These are phyloP conservation scores for Picochlorum sp. DNA, from an alignment of 139 green algal genomes.

Conservation along the genomic window DNA sequence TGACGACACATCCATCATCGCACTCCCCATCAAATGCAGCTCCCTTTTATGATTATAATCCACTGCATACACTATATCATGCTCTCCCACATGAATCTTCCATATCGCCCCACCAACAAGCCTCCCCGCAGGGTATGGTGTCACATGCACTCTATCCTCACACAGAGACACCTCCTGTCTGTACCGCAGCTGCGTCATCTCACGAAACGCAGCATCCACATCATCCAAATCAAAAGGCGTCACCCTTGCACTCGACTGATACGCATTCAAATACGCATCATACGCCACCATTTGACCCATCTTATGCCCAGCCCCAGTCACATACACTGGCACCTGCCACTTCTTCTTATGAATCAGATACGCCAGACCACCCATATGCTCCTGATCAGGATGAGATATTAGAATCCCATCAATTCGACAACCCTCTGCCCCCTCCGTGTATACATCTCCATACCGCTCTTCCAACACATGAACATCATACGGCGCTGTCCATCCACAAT, in stretches of 20 bases:
- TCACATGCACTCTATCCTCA: constrained; percentile 59
- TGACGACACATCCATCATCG: neutral
- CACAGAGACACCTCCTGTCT: constrained; percentile 45
- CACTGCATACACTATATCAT: constrained; percentile 86
- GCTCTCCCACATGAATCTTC: constrained; percentile 51
- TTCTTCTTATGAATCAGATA: constrained; percentile 45
- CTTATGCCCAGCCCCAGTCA: constrained; percentile 63
- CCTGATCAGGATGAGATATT: constrained; percentile 67
- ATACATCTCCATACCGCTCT: constrained; percentile 32
- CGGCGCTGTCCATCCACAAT: constrained; percentile 83
- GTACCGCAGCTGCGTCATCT: constrained; percentile 51
- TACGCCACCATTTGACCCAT: constrained; percentile 86
- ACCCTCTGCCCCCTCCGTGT: constrained; percentile 12
- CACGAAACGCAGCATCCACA: constrained; percentile 69
- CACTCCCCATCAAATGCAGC: constrained; percentile 50
- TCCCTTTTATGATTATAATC: constrained; percentile 76
- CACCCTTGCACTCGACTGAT: constrained; percentile 52
- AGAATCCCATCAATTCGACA: constrained; percentile 44
- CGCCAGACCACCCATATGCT: constrained; percentile 79
- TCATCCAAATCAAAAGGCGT: constrained; percentile 62
- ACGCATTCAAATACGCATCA: constrained; percentile 49
- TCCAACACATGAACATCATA: constrained; percentile 50
- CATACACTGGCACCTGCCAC: constrained; percentile 53
- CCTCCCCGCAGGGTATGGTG: constrained; percentile 68
- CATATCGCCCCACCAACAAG: constrained; percentile 80